Conservation (phyloP, 2,329 filamentous ascomycete species). For the Fusarium mundagurra region DNA sequence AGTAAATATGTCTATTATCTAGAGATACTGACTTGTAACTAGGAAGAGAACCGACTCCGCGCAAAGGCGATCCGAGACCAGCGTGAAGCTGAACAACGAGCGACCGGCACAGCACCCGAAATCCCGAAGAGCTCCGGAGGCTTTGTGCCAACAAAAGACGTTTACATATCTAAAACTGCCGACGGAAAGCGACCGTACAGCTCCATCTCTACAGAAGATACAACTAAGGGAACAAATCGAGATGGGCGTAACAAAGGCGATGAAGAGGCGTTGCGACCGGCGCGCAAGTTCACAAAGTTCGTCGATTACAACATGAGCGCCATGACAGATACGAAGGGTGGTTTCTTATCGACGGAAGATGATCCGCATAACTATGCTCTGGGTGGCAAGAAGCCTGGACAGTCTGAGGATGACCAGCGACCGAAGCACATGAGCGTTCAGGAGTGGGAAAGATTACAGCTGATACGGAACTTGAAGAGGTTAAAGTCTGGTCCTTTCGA, state of each 20-base stretch:
- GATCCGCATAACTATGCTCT: constrained; percentile 88
- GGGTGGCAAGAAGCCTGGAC: constrained; percentile 54
- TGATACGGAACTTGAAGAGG: constrained; percentile 76
- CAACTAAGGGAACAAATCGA: constrained; percentile 68
- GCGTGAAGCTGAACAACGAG: constrained; percentile 70
- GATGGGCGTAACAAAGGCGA: constrained; percentile 68
- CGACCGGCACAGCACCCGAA: constrained; percentile 53
- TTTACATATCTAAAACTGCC: constrained; percentile 60
- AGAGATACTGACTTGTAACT: neutral
- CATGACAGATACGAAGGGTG: constrained; percentile 98
- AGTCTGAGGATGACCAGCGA: constrained; percentile 62
- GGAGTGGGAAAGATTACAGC: constrained; percentile 89
- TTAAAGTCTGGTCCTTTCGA: constrained; percentile 86
- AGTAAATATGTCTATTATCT: rapidly evolving
- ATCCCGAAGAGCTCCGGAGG: constrained; percentile 68
- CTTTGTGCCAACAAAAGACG: constrained; percentile 75
- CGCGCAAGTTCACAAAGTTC: constrained; percentile 89
- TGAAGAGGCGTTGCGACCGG: constrained; percentile 71
- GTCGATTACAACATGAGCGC: constrained; percentile 98
- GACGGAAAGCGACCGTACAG: constrained; percentile 75
- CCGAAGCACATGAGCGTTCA: constrained; percentile 88
- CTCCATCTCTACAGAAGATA: constrained; percentile 63
- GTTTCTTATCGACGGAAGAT: constrained; percentile 89
- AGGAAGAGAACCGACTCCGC: constrained; percentile 89
- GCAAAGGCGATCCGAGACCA: constrained; percentile 87